A percentile compares a stretch with the other conserved stretches of the same genome.
These are phyloP conservation scores for Penicillium paradoxum DNA, from an alignment of 495 filamentous ascomycete species.

Conservation along the genomic window DNA sequence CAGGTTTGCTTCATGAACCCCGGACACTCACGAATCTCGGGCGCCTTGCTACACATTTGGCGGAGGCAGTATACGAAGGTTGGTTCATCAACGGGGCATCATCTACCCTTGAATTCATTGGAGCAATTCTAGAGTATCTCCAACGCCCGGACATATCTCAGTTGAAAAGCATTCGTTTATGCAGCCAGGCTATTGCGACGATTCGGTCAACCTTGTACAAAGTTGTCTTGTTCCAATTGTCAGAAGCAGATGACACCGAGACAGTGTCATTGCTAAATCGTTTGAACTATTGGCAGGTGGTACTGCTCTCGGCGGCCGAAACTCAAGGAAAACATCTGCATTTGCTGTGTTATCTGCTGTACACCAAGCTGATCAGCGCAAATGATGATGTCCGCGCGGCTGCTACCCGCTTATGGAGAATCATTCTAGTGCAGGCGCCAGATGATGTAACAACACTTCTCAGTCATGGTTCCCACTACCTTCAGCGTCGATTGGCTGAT, in stretches of 20 bases:
- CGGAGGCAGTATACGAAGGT: constrained; percentile 89
- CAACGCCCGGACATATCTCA: constrained; percentile 77
- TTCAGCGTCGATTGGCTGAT: constrained; percentile 66
- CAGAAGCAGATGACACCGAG: constrained; percentile 69
- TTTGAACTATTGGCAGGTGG: constrained; percentile 91
- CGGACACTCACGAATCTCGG: constrained; percentile 80
- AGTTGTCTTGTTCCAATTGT: constrained; percentile 72
- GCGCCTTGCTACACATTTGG: constrained; percentile 70
- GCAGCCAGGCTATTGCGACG: constrained; percentile 67
- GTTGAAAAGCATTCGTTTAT: constrained; percentile 82
- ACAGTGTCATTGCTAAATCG: constrained; percentile 69
- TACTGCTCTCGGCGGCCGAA: constrained; percentile 72
- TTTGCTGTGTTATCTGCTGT: constrained; percentile 84
- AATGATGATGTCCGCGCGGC: constrained; percentile 62
- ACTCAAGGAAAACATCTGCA: constrained; percentile 70
- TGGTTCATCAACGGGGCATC: constrained; percentile 84
- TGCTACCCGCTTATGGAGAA: constrained; percentile 80
- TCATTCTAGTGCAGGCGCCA: constrained; percentile 89
- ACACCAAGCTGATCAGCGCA: constrained; percentile 68
- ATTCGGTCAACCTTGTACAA: constrained; percentile 73
- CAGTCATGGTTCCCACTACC: constrained; percentile 56
- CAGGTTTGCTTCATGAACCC: constrained; percentile 70
- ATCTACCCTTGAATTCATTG: constrained; percentile 79
- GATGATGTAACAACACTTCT: constrained; percentile 72
- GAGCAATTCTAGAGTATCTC: constrained; percentile 76